Evolutionary conservation across 768 basidiomycete species (phyloP).

Genomic region (Candolleomyces efflorescens): DNA sequence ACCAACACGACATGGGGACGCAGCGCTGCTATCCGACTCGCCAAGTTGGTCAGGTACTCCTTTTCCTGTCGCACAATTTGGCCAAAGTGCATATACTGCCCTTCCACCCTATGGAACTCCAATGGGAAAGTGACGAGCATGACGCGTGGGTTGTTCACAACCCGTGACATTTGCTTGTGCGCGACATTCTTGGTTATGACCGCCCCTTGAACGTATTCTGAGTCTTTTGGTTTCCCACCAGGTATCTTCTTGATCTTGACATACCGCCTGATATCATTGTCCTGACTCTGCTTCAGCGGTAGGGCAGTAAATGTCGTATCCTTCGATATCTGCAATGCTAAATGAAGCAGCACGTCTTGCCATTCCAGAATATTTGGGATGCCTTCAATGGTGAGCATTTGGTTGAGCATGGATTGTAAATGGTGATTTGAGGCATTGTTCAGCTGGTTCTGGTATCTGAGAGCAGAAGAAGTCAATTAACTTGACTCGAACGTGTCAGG

Average conservation of each 20-base stretch:
- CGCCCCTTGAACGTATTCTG: slow-evolving; percentile 94
- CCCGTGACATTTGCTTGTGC: slow-evolving; percentile 89
- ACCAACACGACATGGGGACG: slow-evolving; percentile 91
- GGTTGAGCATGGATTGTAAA: slow-evolving; percentile 85
- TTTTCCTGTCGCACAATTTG: slow-evolving; percentile 90
- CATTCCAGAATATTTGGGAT: slow-evolving; percentile 84
- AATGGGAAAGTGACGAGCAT: slow-evolving; percentile 96
- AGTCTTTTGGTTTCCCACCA: slow-evolving; percentile 86
- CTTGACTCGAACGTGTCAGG: not conserved
- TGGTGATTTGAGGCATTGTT: slow-evolving; percentile 86
- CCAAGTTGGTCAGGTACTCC: slow-evolving; percentile 86
- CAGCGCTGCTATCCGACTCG: slow-evolving; percentile 83
- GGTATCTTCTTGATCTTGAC: slow-evolving; percentile 99
- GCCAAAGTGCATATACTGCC: slow-evolving; percentile 90
- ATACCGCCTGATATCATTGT: slow-evolving; percentile 92
- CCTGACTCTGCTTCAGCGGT: slow-evolving; percentile 77
- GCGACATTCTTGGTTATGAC: slow-evolving; percentile 98
- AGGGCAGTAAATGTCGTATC: slow-evolving; percentile 74
- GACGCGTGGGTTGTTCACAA: slow-evolving; percentile 80
- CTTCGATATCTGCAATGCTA: slow-evolving; percentile 82
- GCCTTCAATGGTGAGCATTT: slow-evolving; percentile 79
- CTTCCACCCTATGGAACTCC: slow-evolving; percentile 90
- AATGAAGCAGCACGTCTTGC: slow-evolving; percentile 77
- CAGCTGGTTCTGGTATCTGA: slow-evolving; percentile 77
- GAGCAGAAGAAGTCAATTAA: not conserved